These are phyloP conservation scores for Phialophora tarda DNA, from an alignment of 2,329 filamentous ascomycete genomes.

Conservation along the genomic window DNA sequence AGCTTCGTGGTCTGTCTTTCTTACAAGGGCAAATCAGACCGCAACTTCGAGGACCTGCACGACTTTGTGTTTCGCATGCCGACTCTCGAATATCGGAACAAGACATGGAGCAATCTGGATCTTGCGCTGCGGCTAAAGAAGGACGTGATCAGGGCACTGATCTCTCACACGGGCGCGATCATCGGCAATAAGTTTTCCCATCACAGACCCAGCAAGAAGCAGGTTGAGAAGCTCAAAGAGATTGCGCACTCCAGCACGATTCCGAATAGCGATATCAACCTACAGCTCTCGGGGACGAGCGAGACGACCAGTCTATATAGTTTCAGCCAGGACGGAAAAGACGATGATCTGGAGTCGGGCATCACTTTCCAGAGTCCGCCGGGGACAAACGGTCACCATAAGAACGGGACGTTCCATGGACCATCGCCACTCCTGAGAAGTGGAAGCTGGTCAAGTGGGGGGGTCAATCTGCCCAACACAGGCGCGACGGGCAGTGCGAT, in stretches of 20 bases:
- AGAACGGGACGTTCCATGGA: constrained; percentile 22
- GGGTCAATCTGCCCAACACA: constrained; percentile 19
- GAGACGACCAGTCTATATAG: constrained; percentile 40
- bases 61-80: constrained; percentile 97
- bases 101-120: constrained; percentile 98
- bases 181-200: constrained; percentile 96
- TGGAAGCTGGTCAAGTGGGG: constrained; percentile 29
- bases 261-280: constrained; percentile 47
- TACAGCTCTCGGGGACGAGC: constrained; percentile 37
- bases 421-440: constrained; percentile 27
- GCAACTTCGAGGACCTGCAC: constrained; percentile 95
- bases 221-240: constrained; percentile 79
- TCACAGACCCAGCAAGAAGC: constrained; percentile 79
- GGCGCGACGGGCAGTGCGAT: neutral
- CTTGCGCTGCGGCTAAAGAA: constrained; percentile 91
- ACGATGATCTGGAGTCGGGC: constrained; percentile 36
- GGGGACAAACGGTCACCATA: constrained; percentile 26
- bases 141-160: constrained; percentile 89
- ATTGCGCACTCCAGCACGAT: constrained; percentile 77
- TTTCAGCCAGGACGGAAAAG: constrained; percentile 34
- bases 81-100: constrained; percentile 94
- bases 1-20: constrained; percentile 94
- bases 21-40: constrained; percentile 94
- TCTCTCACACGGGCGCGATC: constrained; percentile 93
- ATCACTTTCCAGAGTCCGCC: constrained; percentile 36